A percentile compares a stretch with the other conserved stretches of the same genome.
Evolutionary conservation across 73 alveolate genomes (phyloP).

Genomic region (Paramecium biaurelia): DNA sequence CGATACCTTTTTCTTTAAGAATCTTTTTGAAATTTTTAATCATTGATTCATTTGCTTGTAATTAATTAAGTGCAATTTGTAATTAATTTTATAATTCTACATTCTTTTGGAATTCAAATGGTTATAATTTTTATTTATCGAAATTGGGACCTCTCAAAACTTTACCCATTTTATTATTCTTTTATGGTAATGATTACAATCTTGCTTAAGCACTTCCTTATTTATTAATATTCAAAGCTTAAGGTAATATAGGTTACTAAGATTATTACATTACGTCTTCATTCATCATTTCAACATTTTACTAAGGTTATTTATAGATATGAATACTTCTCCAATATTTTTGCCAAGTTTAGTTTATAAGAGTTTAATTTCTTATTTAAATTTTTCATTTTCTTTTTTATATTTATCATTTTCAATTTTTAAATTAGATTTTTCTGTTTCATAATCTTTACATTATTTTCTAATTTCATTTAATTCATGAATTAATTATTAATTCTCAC

Average conservation of each 20-base stretch:
- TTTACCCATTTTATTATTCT: background rate
- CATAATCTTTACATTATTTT: conserved; percentile 66
- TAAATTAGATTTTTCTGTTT: conserved; percentile 45
- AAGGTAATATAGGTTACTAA: background rate
- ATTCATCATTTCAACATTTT: background rate
- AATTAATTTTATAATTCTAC: background rate
- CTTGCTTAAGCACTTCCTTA: conserved; percentile 4
- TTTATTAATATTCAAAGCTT: background rate
- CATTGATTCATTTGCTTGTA: background rate
- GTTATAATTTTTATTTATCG: conserved; percentile 37
- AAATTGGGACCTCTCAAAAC: conserved; percentile 21
- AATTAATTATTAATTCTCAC: conserved; percentile 79
- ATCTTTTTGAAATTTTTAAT: background rate
- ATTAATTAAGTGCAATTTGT: background rate
- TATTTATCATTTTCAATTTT: conserved; percentile 27
- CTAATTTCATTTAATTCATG: conserved; percentile 82
- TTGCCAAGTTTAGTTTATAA: background rate
- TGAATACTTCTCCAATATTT: background rate
- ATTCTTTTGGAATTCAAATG: background rate
- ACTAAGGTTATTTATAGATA: background rate
- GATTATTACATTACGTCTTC: background rate
- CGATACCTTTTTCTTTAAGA: conserved; percentile 22
- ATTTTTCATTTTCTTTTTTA: conserved; percentile 45
- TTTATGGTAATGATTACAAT: conserved; percentile 3
- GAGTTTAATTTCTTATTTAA: background rate